phyloP scores from a whole-genome alignment of 495 filamentous ascomycete species.

The Xylaria scruposa region DNA sequence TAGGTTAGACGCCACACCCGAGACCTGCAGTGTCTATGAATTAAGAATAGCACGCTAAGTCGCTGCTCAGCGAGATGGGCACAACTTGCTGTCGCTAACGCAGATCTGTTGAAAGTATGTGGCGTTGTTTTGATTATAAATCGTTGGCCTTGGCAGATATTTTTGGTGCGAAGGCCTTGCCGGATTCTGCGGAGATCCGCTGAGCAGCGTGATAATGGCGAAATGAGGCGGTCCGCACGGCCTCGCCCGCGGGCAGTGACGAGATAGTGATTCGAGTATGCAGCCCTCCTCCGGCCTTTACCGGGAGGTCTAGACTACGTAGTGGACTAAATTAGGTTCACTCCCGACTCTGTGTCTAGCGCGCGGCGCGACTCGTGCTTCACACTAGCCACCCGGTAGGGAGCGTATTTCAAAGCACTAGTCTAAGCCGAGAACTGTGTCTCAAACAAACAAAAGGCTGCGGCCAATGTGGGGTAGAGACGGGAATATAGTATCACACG shows the following conservation, averaged over 20 bases:
- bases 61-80: not conserved
- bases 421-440: slow-evolving; percentile 47
- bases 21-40: not conserved
- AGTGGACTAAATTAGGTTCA: not conserved
- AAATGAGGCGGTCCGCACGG: slow-evolving; percentile 1
- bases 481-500: not conserved
- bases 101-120: not conserved
- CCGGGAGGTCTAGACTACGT: slow-evolving; percentile 22
- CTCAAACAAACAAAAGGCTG: slow-evolving; percentile 43
- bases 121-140: slow-evolving; percentile 9
- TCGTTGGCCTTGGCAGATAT: not conserved
- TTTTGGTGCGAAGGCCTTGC: not conserved
- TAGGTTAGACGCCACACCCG: slow-evolving; percentile 6
- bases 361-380: not conserved
- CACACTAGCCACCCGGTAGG: slow-evolving; percentile 40
- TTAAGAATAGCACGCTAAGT: not conserved
- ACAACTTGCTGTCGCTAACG: not conserved
- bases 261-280: not conserved
- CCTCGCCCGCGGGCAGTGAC: not conserved
- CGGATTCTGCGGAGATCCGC: not conserved
- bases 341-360: not conserved
- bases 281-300: not conserved
- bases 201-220: not conserved
- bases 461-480: slow-evolving; percentile 42
- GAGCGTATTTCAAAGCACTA: no score